Base-by-base conservation (phyloP, 805 yeast genomes). In the Hanseniaspora guilliermondii region DNA sequence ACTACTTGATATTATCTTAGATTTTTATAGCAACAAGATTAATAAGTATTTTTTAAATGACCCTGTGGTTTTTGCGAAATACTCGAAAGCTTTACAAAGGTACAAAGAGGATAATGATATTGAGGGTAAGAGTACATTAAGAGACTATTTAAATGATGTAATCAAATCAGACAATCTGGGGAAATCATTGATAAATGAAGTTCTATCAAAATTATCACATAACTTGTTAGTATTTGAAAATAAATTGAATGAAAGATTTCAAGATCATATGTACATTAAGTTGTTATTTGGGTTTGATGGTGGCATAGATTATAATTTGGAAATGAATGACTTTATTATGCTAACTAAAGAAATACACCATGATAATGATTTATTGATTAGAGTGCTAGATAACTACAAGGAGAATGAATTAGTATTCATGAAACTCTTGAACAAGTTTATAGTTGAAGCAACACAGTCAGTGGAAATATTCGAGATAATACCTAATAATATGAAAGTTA, bases 291-390 rank as follows among this genome's bases (percentile, higher is more conserved):
- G 45, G 16, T 16, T 40, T 19, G 24, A 40, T 8, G 30, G 25
- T 4, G 17, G 4, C 32, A 32, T 53, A 9, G 47, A 17, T 6
- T 14, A n/a, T 12, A 33, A 21, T 22, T 17, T 53, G 22, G 17
- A 37, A 36, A 33, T 38, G 35, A 53, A 53, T 22, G 56, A 53
- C 42, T 53, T 53, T 21, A 37, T n/a, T n/a, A 17, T 14, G 7
- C 4, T 53, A 4, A 17, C 17, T 1, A 14, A 48, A 16, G 12
- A 19, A 4, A 40, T 48, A 9, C 14, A 27, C 14, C 14, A 48
- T 2, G 19, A 38, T 8, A 9, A 8, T 4, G 12, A 12, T n/a
- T 11, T 14, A 4, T 14, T 50, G n/a, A 5, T 36, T 5, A 35
- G 24, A 22, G 48, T 42, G 19, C 32, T 50, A 2, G 7, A 6